phyloP scores from a whole-genome alignment of 202 grass and related monocot genomes.

The Panicum hallii region DNA sequence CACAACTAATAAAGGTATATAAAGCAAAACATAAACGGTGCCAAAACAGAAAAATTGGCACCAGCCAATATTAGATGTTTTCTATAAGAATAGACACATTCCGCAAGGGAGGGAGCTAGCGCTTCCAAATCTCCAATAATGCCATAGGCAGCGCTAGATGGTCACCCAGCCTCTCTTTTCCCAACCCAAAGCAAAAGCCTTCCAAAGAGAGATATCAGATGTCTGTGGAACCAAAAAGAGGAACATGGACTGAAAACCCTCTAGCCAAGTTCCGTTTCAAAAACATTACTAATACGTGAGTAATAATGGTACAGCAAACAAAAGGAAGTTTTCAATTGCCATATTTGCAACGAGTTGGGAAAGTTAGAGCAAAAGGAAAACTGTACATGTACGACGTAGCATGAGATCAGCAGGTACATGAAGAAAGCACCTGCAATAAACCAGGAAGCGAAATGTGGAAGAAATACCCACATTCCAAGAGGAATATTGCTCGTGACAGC shows the following conservation, averaged over 20 bases:
- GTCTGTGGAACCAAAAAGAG: neutral
- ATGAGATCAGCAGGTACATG: conserved; percentile 13
- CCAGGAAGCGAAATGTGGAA: conserved; percentile 59
- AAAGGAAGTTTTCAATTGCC: neutral
- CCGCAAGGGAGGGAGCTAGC: neutral
- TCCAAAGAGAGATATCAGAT: neutral
- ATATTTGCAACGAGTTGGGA: neutral
- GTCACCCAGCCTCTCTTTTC: neutral
- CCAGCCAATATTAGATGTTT: neutral
- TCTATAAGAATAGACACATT: neutral
- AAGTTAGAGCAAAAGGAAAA: conserved; percentile 17
- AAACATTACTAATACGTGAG: neutral
- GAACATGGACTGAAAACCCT: neutral
- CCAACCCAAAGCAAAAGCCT: neutral
- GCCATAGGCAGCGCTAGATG: neutral
- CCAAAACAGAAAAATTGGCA: neutral
- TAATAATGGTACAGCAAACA: neutral
- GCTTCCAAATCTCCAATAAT: neutral
- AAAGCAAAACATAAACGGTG: neutral
- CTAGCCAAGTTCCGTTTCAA: neutral
- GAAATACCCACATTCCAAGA: conserved; percentile 17
- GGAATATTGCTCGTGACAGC: conserved; percentile 43
- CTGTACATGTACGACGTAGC: neutral
- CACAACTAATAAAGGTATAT: neutral
- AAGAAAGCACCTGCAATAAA: conserved; percentile 34